Conservation (phyloP, 257 asterid genomes). For the Solanum corneliomulleri region DNA sequence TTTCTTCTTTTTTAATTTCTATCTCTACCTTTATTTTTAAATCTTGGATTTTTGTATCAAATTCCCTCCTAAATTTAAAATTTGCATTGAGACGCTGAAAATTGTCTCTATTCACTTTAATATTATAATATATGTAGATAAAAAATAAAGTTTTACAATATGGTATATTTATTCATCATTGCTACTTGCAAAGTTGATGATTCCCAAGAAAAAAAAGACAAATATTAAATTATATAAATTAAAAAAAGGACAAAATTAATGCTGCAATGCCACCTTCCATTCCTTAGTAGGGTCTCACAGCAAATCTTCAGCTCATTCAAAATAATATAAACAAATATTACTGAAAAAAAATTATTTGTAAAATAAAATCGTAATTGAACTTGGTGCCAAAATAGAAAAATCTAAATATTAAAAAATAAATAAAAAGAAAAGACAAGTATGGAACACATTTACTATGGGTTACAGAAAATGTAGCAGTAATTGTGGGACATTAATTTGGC, state of each 20-base stretch:
- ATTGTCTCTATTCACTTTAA: neutral
- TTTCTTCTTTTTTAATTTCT: neutral
- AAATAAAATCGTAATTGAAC: neutral
- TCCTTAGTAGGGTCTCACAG: neutral
- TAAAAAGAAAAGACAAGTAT: neutral
- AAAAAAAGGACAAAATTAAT: neutral
- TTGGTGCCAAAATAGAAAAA: neutral
- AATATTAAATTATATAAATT: neutral
- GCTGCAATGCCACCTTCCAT: neutral
- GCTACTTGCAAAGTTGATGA: neutral
- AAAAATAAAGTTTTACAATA: neutral
- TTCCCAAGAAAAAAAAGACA: neutral
- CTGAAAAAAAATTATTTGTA: neutral
- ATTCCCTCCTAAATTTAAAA: slow-evolving; percentile 1
- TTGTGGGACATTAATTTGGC: neutral
- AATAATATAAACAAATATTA: neutral
- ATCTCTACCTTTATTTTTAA: neutral
- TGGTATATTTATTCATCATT: neutral
- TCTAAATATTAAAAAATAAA: neutral
- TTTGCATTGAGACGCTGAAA: neutral
- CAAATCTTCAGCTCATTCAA: neutral
- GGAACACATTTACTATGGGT: neutral
- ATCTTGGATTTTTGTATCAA: neutral
- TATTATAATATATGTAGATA: neutral
- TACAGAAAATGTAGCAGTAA: neutral